Conservation (phyloP, 371 early-diverging fungal species). For the Mucor lusitanicus region DNA sequence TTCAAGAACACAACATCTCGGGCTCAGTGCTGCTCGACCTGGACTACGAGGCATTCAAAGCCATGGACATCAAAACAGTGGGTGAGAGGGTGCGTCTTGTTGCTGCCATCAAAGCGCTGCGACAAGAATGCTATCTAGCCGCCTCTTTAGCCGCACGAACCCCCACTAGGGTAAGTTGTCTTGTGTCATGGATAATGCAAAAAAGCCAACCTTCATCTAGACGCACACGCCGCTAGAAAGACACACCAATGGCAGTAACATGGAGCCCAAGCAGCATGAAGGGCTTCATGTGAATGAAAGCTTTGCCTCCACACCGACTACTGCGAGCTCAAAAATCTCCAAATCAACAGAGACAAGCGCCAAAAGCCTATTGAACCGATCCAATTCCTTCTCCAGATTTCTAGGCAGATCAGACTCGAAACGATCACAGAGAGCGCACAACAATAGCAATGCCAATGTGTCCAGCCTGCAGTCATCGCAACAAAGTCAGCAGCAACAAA, state of each 20-base stretch:
- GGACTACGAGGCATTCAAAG: constrained; percentile 77
- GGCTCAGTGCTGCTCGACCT: constrained; percentile 85
- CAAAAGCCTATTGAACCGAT: constrained; percentile 44
- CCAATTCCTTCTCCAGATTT: constrained; percentile 54
- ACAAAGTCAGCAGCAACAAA: constrained; percentile 8
- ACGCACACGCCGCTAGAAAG: background rate
- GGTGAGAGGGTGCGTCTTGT: constrained; percentile 84
- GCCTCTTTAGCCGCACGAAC: constrained; percentile 35
- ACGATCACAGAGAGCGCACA: constrained; percentile 26
- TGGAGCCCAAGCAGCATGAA: constrained; percentile 32
- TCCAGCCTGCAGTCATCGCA: constrained; percentile 6
- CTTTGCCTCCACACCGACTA: constrained; percentile 15
- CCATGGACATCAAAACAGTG: constrained; percentile 80
- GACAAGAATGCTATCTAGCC: constrained; percentile 62
- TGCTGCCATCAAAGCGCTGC: constrained; percentile 70
- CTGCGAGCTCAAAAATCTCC: constrained; percentile 20
- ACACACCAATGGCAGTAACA: constrained; percentile 5
- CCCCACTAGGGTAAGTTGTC: constrained; percentile 15
- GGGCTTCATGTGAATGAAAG: constrained; percentile 32
- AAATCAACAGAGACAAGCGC: constrained; percentile 42
- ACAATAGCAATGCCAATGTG: constrained; percentile 7
- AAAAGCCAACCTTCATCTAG: background rate
- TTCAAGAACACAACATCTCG: constrained; percentile 69
- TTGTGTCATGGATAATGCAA: too few species aligned
- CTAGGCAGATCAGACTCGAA: constrained; percentile 53